Evolutionary conservation across 805 yeast species (phyloP), one percentile per base, ranked within the genome.

Genomic region (Starmerella ratchasimensis): DNA sequence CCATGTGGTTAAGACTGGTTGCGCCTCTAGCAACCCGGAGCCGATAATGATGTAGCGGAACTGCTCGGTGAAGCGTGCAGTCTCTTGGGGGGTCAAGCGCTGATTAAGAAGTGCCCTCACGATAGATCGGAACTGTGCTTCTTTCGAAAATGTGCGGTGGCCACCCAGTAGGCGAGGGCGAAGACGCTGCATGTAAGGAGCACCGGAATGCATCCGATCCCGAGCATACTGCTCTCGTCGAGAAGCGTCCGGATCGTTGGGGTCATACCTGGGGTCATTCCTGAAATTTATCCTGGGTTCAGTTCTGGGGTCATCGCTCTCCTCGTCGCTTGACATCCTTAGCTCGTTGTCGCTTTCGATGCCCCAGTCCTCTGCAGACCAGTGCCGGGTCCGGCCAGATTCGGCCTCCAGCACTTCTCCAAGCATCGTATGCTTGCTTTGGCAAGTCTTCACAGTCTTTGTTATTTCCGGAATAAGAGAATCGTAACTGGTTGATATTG

Each of bases 21-120:
- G 58, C 43, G 61, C 66, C 38, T 65, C 66, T 24, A 72, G 50
- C 15, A 71, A 53, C 37, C 64, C 68, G 6, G 73, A 67, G 3
- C 73, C 63, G 5, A 71, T 62, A 2, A 72, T 50, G 3, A 60
- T 52, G 48, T 71, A 72, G 32, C 70, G 62, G 44, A 71, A 68
- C 44, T 70, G 70, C 39, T 72, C 77, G 20, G 60, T 44, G 45
- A 71, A 72, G 31, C 51, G 41, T 19, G 43, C 30, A 13, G 52
- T 56, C 39, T 62, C 66, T 15, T 34, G 43, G 7, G 28, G 28
- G 2, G 47, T 43, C 3, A 58, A 49, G 10, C 34, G 37, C 26
- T 55, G 40, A 33, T 44, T 40, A 19, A 58, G 38, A 4, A 60
- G 16, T 33, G 40, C 15, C 10, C 50, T 41, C 2, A 57, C 21